phyloP scores from a whole-genome alignment of 768 basidiomycete genomes.

The Dacryopinax spathularia region DNA sequence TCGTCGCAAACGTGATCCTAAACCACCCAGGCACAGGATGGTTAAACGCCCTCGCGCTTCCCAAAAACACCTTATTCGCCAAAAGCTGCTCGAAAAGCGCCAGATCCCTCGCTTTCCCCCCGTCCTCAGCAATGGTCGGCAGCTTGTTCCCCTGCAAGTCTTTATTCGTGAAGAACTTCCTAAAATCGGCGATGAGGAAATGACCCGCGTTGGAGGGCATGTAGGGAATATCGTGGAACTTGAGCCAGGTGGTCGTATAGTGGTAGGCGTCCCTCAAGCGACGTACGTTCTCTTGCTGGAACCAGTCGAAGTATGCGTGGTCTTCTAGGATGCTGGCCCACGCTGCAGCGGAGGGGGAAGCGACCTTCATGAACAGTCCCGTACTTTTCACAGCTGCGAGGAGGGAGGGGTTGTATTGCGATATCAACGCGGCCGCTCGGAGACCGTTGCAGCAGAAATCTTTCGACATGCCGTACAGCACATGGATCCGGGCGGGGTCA shows the following conservation, averaged over 20 bases:
- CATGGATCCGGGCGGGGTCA: not conserved
- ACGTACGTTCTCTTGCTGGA: slow-evolving; percentile 12
- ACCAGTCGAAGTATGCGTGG: slow-evolving; percentile 9
- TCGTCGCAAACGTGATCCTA: slow-evolving; percentile 1
- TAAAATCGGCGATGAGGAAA: slow-evolving; percentile 15
- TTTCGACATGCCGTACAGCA: slow-evolving; percentile 14
- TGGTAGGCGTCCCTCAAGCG: slow-evolving; percentile 11
- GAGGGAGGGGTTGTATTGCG: slow-evolving; percentile 16
- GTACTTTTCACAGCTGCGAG: slow-evolving; percentile 14
- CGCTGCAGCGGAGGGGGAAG: slow-evolving; percentile 14
- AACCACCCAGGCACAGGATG: not conserved
- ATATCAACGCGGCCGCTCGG: slow-evolving; percentile 16
- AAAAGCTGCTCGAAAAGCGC: not conserved
- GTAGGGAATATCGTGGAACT: slow-evolving; percentile 10
- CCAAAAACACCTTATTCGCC: not conserved
- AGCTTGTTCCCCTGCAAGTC: slow-evolving; percentile 2
- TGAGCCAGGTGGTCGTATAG: slow-evolving; percentile 11
- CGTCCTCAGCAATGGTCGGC: not conserved
- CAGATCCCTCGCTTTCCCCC: slow-evolving; percentile 1
- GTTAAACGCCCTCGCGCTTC: not conserved
- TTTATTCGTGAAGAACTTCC: slow-evolving; percentile 2
- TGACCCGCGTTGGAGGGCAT: slow-evolving; percentile 13
- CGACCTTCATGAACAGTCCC: slow-evolving; percentile 18
- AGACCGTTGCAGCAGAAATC: slow-evolving; percentile 19
- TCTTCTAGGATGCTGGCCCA: slow-evolving; percentile 15